A percentile compares a stretch with the other conserved stretches of the same genome.
Conservation (phyloP, 148 eudicot species). For the Camellia japonica region DNA sequence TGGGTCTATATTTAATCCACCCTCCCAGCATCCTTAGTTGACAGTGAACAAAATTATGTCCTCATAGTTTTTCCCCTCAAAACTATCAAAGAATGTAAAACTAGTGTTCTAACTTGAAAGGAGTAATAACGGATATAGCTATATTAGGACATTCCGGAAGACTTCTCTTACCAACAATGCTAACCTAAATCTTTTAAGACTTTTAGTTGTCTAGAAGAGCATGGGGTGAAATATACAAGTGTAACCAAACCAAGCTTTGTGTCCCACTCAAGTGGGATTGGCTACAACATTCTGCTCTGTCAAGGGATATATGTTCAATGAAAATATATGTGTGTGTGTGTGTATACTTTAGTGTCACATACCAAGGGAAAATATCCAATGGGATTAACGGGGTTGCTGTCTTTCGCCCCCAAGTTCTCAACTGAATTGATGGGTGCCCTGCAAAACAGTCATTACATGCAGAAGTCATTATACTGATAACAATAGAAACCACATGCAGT, state of each 20-base stretch:
- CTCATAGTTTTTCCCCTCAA: too few relatives aligned
- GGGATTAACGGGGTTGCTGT: constrained; percentile 16
- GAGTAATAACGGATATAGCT: background rate
- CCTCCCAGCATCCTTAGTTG: background rate
- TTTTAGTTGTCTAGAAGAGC: background rate
- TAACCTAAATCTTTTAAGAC: background rate
- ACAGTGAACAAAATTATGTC: background rate
- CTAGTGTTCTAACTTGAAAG: background rate
- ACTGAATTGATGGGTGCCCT: constrained; percentile 34
- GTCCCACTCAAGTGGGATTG: too few relatives aligned
- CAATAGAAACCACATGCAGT: background rate
- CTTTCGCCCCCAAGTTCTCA: constrained; percentile 17
- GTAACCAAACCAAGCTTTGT: background rate
- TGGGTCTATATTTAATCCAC: background rate
- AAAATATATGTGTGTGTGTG: background rate
- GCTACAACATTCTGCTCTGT: too few relatives aligned
- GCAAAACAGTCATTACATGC: constrained; percentile 11
- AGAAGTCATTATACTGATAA: background rate
- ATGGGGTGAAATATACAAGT: background rate
- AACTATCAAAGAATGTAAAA: background rate
- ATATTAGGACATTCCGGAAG: background rate
- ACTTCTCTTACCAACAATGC: background rate
- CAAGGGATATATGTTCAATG: too few relatives aligned
- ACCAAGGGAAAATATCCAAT: constrained; percentile 29
- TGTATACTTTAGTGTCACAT: constrained; percentile 6